Evolutionary conservation across 192 early-diverging fungal genomes (phyloP).

Genomic region (Anaeromyces robustus): DNA sequence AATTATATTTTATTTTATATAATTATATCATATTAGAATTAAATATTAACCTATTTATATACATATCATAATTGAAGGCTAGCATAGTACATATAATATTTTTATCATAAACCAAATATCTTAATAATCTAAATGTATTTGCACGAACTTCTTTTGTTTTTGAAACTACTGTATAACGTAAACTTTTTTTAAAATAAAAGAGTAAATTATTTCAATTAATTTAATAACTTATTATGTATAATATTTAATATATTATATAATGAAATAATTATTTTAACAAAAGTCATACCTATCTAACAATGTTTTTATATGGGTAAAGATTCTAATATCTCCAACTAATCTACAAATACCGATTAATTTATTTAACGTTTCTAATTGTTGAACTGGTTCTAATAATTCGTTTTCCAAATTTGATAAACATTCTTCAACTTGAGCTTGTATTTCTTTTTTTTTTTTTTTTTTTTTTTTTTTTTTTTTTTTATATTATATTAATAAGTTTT

Average conservation of each 20-base stretch:
- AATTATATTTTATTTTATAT: too few species aligned
- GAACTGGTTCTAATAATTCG: neutral
- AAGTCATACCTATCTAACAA: neutral
- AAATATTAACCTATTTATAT: neutral
- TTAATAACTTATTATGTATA: too few species aligned
- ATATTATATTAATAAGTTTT: too few species aligned
- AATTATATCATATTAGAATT: too few species aligned
- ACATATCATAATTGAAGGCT: neutral
- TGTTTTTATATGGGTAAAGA: neutral
- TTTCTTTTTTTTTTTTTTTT: neutral
- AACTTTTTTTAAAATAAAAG: neutral
- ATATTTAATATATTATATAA: too few species aligned
- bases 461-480: too few species aligned
- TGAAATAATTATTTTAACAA: too few species aligned
- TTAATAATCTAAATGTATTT: neutral
- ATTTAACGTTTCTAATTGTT: neutral
- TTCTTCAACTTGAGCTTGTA: neutral
- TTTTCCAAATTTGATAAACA: neutral
- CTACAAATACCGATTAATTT: neutral
- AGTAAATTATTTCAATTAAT: too few species aligned
- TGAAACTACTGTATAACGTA: neutral
- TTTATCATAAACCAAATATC: neutral
- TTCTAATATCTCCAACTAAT: neutral
- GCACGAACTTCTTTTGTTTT: neutral
- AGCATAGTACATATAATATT: neutral